phyloP scores from a whole-genome alignment of 495 filamentous ascomycete species.

The Xylaria scruposa region DNA sequence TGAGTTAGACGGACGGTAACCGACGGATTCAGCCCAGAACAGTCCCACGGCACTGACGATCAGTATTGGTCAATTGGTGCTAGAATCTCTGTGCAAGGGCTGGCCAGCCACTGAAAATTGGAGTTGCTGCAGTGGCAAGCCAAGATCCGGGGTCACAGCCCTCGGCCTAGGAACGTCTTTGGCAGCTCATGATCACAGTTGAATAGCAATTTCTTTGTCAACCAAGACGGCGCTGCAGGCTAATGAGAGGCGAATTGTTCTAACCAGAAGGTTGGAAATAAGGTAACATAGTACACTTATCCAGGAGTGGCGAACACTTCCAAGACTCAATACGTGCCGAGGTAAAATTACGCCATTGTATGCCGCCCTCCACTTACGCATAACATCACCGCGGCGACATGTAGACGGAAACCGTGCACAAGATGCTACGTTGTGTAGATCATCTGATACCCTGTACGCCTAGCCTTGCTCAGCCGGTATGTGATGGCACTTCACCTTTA shows the following conservation, averaged over 20 bases:
- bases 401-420: not conserved
- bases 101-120: slow-evolving; percentile 13
- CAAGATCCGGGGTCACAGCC: slow-evolving; percentile 23
- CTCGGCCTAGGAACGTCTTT: not conserved
- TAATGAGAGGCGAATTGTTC: not conserved
- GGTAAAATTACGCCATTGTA: not conserved
- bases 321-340: not conserved
- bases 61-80: slow-evolving; percentile 14
- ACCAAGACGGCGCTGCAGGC: not conserved
- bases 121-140: slow-evolving; percentile 23
- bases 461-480: not conserved
- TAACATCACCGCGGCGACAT: not conserved
- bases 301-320: not conserved
- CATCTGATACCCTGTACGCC: not conserved
- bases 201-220: slow-evolving; percentile 15
- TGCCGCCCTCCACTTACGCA: slow-evolving; percentile 2
- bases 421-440: not conserved
- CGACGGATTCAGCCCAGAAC: not conserved
- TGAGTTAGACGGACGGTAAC: slow-evolving; percentile 13
- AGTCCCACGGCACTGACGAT: slow-evolving; percentile 10
- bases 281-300: not conserved
- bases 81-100: not conserved
- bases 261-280: not conserved
- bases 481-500: not conserved
- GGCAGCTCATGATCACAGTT: not conserved